Base-by-base conservation (phyloP, 2,329 filamentous ascomycete species). In the Aspergillus sp. region DNA sequence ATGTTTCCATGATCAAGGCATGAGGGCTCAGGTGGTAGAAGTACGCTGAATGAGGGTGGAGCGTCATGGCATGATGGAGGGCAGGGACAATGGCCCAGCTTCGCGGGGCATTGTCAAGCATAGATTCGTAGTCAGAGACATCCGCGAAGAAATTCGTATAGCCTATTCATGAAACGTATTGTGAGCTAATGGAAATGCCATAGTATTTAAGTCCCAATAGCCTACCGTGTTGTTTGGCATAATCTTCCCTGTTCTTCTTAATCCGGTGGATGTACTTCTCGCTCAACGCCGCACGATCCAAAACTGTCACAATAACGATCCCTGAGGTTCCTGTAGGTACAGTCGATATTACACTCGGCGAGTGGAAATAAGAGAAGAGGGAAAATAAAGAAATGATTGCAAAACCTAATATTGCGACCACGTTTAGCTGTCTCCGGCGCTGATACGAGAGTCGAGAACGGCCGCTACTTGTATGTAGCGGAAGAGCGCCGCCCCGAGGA, bases 1-100 rank as follows among this genome's bases (percentile, higher is more conserved):
- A 71, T 5, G 87, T 84, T 65, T 93, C 86, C 87, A 95, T 95
- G 63, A 98, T 93, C 56, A 95, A 78, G 7, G 89, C 81, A 60
- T 93, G 83, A 58, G 88, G 81, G 51, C 91, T 88, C 13, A 98
- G 82, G 64, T 85, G 89, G 85, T 91, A 97, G 65, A 97, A 79
- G 66, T 84, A 95, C 43, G 79, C 83, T 52, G 81, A 83, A 57
- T 89, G 80, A 4, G 90, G 88, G 63, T 85, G 84, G 41, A 83
- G 78, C 5, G 88, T 83, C 71, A 97, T 82, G 43, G 91, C 91
- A 67, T 98, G 91, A 51, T 93, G 86, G 63, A 94, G 76, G 6
- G 91, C 88, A 51, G 91, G 88, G 46, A 97, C 80, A 59, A 86
- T 83, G 38, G 87, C 77, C 73, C 74, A 75, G 51, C 65, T 73